Base-by-base conservation (phyloP, 2,329 filamentous ascomycete genomes). In the Lizonia empirigonia region DNA sequence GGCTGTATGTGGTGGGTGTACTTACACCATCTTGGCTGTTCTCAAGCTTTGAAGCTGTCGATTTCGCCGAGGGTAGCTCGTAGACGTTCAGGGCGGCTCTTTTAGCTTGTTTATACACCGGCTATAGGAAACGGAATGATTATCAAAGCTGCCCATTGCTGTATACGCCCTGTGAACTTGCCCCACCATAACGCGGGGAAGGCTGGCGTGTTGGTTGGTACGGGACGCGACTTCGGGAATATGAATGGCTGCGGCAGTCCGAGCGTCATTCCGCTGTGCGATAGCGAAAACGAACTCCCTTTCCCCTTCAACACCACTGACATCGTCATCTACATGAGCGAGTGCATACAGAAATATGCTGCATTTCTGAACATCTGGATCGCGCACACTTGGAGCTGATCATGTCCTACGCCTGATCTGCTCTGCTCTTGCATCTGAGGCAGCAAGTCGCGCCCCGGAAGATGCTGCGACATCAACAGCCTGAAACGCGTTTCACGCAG, bases 21-120 rank as follows among this genome's bases (percentile, higher is more conserved):
- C 63, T 32, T 46, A 68, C 65, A 68, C 60, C 60, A 66, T 67
- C 41, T 37, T 64, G 46, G 18, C 7, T 39, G 41, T 37, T 22
- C 22, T n/a, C 5, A 30, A 7, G 13, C 6, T 5, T 30, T 12
- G 1, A 6, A n/a, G n/a, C n/a, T n/a, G 5, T 30, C n/a, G 24
- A n/a, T 8, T 29, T n/a, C 26, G 26, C 12, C 2, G 8, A 7
- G 2, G n/a, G 2, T 30, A 15, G 27, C 27, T 16, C 5, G 26
- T 8, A 30, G n/a, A 15, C 13, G 15, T 4, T 30, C n/a, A 29
- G 27, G 27, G 6, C n/a, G 27, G n/a, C 5, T 30, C 15, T n/a
- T 7, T 5, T n/a, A 30, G 27, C 13, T 5, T 7, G 27, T 30
- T 15, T 30, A 5, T 30, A 20, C 32, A 26, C 3, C 10, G n/a